These are phyloP conservation scores for Fusarium praegraminearum DNA, from an alignment of 2,329 filamentous ascomycete genomes.

Conservation along the genomic window DNA sequence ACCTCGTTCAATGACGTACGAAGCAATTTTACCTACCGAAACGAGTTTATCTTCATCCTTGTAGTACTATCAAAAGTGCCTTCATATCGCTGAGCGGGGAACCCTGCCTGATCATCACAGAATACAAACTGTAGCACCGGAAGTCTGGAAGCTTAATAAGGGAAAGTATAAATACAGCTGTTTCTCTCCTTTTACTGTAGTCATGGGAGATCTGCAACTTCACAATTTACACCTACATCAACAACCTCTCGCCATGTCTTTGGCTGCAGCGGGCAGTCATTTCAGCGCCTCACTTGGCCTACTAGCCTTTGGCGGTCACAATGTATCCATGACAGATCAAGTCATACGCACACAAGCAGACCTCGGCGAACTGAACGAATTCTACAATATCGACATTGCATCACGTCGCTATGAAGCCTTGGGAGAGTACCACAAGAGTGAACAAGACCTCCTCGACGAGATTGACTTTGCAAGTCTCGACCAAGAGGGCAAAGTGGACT, in stretches of 20 bases:
- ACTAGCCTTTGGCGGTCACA: constrained; percentile 1
- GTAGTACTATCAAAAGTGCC: constrained; percentile 34
- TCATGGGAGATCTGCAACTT: not conserved
- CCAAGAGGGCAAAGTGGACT: constrained; percentile 34
- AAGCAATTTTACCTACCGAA: constrained; percentile 29
- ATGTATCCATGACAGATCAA: constrained; percentile 30
- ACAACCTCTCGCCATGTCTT: constrained; percentile 12
- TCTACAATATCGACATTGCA: constrained; percentile 32
- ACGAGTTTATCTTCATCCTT: constrained; percentile 24
- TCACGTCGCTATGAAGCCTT: constrained; percentile 17
- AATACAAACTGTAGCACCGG: not conserved
- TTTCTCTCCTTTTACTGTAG: not conserved
- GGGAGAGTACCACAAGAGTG: constrained; percentile 16
- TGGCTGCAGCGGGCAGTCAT: not conserved
- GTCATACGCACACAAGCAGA: constrained; percentile 35
- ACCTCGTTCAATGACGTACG: constrained; percentile 9
- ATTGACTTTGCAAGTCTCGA: constrained; percentile 28
- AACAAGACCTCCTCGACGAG: constrained; percentile 9
- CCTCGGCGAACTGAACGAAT: constrained; percentile 17
- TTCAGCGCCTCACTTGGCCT: constrained; percentile 2
- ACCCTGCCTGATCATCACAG: constrained; percentile 26
- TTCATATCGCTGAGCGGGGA: constrained; percentile 27
- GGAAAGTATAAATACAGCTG: not conserved
- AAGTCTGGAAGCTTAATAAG: not conserved
- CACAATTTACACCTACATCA: not conserved